phyloP scores from a whole-genome alignment of 78 protist genomes.

The Dictyostelium citrinum region DNA sequence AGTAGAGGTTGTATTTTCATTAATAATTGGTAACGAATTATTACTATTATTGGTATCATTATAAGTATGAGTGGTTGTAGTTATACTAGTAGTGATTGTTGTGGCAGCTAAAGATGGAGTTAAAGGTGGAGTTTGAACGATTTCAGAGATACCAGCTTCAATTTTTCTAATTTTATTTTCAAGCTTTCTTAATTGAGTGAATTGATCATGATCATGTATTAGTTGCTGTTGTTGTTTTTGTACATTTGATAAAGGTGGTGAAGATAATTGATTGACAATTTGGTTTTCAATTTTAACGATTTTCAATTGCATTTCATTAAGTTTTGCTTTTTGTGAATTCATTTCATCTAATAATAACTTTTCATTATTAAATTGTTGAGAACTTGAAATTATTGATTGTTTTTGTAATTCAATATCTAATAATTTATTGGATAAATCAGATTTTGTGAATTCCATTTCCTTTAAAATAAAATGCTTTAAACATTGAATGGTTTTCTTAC shows the following conservation, averaged over 20 bases:
- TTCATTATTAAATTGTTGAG: neutral
- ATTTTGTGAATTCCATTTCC: slow-evolving; percentile 50
- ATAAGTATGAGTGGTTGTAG: slow-evolving; percentile 44
- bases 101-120: neutral
- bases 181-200: slow-evolving; percentile 23
- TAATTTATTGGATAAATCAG: slow-evolving; percentile 15
- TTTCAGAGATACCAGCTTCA: slow-evolving; percentile 70
- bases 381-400: neutral
- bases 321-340: slow-evolving; percentile 25
- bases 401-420: neutral
- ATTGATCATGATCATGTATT: slow-evolving; percentile 41
- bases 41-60: neutral
- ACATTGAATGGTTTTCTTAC: neutral
- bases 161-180: slow-evolving; percentile 66
- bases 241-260: neutral
- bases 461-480: slow-evolving; percentile 34
- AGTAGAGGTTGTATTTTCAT: neutral
- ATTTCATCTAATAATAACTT: slow-evolving; percentile 15
- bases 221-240: neutral
- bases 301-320: slow-evolving; percentile 55
- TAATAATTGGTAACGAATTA: neutral
- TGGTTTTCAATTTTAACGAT: slow-evolving; percentile 49
- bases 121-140: slow-evolving; percentile 8
- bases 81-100: slow-evolving; percentile 36
- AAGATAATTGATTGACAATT: neutral